These are phyloP conservation scores for Magnolia kwangsiensis DNA, from an alignment of 164 flowering plant genomes.

Conservation along the genomic window DNA sequence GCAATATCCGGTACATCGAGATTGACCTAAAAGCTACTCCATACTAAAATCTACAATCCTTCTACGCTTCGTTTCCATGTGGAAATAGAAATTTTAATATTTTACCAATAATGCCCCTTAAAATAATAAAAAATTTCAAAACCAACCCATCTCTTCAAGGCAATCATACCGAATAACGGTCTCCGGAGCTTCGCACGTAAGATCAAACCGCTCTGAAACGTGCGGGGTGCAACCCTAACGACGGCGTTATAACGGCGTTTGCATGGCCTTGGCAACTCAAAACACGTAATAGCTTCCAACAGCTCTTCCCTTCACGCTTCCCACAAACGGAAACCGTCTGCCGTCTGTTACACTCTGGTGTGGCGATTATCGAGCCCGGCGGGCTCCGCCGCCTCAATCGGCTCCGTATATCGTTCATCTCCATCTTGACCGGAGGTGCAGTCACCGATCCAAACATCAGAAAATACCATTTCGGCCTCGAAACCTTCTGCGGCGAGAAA, in stretches of 20 bases:
- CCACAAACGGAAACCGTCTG: neutral
- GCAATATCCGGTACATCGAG: no score
- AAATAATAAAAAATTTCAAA: neutral
- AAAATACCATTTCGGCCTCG: conserved; percentile 11
- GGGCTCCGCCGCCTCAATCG: conserved; percentile 48
- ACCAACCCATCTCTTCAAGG: neutral
- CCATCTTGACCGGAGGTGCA: conserved; percentile 50
- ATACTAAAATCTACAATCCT: no score
- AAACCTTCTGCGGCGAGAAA: neutral
- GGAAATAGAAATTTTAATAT: no score
- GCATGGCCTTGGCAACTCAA: conserved; percentile 54
- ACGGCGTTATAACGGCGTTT: neutral
- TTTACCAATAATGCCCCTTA: no score
- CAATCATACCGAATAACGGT: no score
- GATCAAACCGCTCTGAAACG: neutral
- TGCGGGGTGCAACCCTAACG: neutral
- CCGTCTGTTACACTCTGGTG: neutral
- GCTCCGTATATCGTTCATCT: conserved; percentile 52
- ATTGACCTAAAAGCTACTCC: no score
- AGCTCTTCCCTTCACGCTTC: conserved; percentile 10
- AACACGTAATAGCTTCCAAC: conserved; percentile 46
- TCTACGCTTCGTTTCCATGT: no score
- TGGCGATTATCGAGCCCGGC: neutral
- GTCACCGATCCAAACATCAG: conserved; percentile 44
- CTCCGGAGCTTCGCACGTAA: neutral